Conservation (phyloP, 148 eudicot species). For the Spergularia marina region DNA sequence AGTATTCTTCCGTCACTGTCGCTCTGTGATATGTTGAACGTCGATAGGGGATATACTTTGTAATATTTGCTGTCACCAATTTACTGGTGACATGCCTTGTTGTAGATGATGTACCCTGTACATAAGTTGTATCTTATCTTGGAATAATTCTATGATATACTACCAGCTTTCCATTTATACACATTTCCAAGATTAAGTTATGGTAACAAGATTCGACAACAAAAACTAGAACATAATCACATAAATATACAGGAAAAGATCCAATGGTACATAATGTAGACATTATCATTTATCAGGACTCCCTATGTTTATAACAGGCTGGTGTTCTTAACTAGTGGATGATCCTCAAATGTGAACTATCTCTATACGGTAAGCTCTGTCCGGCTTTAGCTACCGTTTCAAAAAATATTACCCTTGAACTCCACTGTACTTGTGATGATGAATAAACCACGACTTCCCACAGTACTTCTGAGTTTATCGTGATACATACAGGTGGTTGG, state of each 20-base stretch:
- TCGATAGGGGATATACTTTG: background rate
- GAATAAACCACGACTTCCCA: background rate
- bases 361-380: background rate
- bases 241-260: background rate
- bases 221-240: no score
- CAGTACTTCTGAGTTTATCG: background rate
- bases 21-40: background rate
- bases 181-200: no score
- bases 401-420: background rate
- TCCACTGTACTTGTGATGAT: no score
- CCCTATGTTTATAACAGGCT: background rate
- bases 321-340: background rate
- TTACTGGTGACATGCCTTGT: constrained; percentile 9
- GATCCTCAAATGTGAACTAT: background rate
- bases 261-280: background rate
- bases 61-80: constrained; percentile 8
- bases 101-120: constrained; percentile 20
- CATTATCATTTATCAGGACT: no score
- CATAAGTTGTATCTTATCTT: background rate
- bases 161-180: background rate
- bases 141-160: no score
- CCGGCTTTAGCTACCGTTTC: background rate
- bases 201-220: no score
- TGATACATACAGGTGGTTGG: constrained; percentile 13
- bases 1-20: background rate